These are phyloP conservation scores for Euphrasia confusa DNA, from an alignment of 257 asterid species.

Conservation along the genomic window DNA sequence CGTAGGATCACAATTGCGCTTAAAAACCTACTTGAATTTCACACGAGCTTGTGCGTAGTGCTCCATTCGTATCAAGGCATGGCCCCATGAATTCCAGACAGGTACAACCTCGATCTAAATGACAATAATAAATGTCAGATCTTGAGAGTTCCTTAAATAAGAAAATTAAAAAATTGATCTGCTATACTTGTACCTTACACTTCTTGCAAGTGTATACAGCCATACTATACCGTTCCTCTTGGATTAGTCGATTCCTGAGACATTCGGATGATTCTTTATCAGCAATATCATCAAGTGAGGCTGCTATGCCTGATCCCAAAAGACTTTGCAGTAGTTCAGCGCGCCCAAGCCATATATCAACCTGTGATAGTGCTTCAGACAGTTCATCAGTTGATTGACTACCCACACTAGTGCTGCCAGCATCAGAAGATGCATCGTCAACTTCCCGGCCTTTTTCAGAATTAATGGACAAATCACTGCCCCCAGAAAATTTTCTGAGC, in stretches of 20 bases:
- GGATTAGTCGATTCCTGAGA: slow-evolving; percentile 87
- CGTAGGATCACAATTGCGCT: slow-evolving; percentile 7
- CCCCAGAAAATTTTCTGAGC: slow-evolving; percentile 83
- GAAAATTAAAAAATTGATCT: background rate
- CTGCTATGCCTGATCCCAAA: slow-evolving; percentile 95
- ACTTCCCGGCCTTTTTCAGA: slow-evolving; percentile 72
- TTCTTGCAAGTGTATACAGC: slow-evolving; percentile 96
- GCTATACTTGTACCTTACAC: slow-evolving; percentile 66
- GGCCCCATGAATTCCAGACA: slow-evolving; percentile 98
- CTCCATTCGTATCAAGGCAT: slow-evolving; percentile 89
- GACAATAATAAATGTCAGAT: slow-evolving; percentile 24
- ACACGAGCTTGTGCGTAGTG: slow-evolving; percentile 97
- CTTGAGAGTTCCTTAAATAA: slow-evolving; percentile 6
- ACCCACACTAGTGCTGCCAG: slow-evolving; percentile 90
- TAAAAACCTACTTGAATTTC: slow-evolving; percentile 73
- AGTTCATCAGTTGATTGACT: slow-evolving; percentile 87
- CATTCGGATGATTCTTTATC: slow-evolving; percentile 79
- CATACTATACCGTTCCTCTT: slow-evolving; percentile 93
- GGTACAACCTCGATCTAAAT: slow-evolving; percentile 86
- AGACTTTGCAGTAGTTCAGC: slow-evolving; percentile 96
- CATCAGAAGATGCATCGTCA: slow-evolving; percentile 90
- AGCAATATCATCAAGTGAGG: slow-evolving; percentile 93
- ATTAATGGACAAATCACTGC: slow-evolving; percentile 61
- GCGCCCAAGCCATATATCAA: slow-evolving; percentile 86
- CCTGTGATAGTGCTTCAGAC: slow-evolving; percentile 71